Evolutionary conservation across 176 grass and related monocot genomes (phyloP).

Genomic region (Elaeis guineensis): DNA sequence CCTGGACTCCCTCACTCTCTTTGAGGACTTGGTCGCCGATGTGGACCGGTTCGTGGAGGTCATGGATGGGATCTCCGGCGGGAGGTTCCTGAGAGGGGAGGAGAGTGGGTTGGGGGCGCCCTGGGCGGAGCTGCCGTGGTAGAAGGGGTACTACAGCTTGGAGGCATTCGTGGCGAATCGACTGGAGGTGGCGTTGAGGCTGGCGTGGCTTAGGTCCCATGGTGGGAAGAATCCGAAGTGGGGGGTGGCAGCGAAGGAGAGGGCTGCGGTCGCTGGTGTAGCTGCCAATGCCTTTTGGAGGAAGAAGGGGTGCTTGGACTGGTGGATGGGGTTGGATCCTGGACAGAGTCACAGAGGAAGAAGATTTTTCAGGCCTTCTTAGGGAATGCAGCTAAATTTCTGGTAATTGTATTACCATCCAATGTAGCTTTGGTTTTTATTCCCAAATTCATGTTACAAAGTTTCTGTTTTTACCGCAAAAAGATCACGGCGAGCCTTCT

Average conservation of each 20-base stretch:
- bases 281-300: conserved; percentile 83
- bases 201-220: conserved; percentile 48
- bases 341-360: conserved; percentile 44
- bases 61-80: conserved; percentile 79
- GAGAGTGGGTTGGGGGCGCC: conserved; percentile 32
- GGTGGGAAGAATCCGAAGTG: conserved; percentile 36
- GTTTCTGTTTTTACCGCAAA: no score
- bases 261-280: conserved; percentile 33
- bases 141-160: conserved; percentile 75
- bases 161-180: conserved; percentile 70
- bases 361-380: conserved; percentile 55
- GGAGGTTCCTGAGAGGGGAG: conserved; percentile 58
- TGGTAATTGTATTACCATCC: conserved; percentile 50
- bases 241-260: conserved; percentile 60
- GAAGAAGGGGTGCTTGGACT: conserved; percentile 87
- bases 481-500: no score
- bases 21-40: conserved; percentile 53
- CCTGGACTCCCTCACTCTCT: conserved; percentile 52
- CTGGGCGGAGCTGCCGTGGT: conserved; percentile 74
- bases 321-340: conserved; percentile 74
- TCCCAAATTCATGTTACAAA: no score
- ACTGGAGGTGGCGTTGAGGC: conserved; percentile 69
- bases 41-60: conserved; percentile 57
- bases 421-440: no score
- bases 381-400: conserved; percentile 39